Conservation (phyloP, 345 rosid genomes). For the Populus euphratica region DNA sequence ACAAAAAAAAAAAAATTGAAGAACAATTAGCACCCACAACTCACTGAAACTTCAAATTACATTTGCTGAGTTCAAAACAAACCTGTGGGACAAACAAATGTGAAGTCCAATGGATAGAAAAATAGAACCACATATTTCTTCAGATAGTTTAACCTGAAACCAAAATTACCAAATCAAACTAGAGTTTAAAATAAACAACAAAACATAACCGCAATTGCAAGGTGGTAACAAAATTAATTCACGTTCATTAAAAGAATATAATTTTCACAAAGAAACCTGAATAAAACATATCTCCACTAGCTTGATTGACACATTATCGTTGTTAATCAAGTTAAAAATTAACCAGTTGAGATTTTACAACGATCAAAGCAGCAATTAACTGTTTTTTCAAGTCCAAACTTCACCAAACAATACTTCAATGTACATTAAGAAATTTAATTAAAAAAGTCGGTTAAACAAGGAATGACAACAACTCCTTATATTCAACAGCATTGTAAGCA, state of each 20-base stretch:
- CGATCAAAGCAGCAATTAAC: background rate
- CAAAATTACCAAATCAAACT: constrained; percentile 5
- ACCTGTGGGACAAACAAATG: constrained; percentile 99
- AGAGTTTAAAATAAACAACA: background rate
- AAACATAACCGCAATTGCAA: background rate
- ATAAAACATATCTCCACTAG: background rate
- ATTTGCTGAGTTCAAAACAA: constrained; percentile 3
- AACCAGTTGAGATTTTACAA: background rate
- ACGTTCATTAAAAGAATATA: too few relatives aligned
- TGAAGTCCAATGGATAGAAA: constrained; percentile 98
- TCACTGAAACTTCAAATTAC: constrained; percentile 6
- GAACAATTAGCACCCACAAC: constrained; percentile 12
- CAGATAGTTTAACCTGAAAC: constrained; percentile 88
- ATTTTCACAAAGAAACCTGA: background rate
- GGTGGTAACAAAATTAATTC: background rate
- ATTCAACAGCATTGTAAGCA: background rate
- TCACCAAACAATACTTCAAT: background rate
- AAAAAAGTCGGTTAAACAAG: too few relatives aligned
- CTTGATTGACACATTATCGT: background rate
- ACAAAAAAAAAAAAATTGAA: background rate
- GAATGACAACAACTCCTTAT: background rate
- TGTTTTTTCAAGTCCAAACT: background rate
- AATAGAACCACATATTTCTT: constrained; percentile 97
- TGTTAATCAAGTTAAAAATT: background rate
- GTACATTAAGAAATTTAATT: background rate